Percentiles rank a stretch among this genome's conserved stretches.
These are phyloP conservation scores for Pseudocercospora vitis DNA, from an alignment of 2,329 filamentous ascomycete genomes.

Conservation along the genomic window DNA sequence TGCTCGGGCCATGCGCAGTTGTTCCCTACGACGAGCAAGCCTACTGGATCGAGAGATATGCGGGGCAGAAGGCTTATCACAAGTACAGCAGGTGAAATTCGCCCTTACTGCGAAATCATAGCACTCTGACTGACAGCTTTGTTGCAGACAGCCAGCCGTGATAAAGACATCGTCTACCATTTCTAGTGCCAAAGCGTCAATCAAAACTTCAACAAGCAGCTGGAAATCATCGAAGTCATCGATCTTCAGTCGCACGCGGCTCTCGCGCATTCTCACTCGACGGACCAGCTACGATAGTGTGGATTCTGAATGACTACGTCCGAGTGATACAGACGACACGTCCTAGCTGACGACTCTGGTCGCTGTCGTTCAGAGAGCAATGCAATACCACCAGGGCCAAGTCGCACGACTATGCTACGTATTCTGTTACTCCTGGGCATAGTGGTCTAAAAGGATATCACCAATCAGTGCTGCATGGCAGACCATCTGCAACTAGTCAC, in stretches of 20 bases:
- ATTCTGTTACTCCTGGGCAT: no score
- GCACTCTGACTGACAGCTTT: neutral
- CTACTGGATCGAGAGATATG: conserved; percentile 20
- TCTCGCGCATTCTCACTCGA: conserved; percentile 13
- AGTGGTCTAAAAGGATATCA: no score
- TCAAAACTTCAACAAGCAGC: conserved; percentile 17
- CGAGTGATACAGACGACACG: no score
- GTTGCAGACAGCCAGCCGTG: conserved; percentile 8
- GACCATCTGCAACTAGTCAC: no score
- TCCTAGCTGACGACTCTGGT: no score
- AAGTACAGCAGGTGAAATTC: conserved; percentile 14
- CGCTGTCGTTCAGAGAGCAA: no score
- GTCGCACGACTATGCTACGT: no score
- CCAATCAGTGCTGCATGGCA: no score
- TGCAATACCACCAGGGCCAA: no score
- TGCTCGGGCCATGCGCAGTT: conserved; percentile 16
- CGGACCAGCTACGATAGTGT: conserved; percentile 14
- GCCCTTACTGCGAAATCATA: no score
- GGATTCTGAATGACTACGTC: conserved; percentile 6
- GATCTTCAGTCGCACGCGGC: conserved; percentile 2
- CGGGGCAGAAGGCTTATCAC: conserved; percentile 12
- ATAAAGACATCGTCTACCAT: neutral
- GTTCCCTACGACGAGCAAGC: conserved; percentile 19
- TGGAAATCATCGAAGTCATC: conserved; percentile 8
- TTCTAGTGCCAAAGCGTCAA: conserved; percentile 12